Evolutionary conservation across 2,329 filamentous ascomycete genomes (phyloP), one percentile per base, ranked within the genome.

Genomic region (Aspergillus piperis): DNA sequence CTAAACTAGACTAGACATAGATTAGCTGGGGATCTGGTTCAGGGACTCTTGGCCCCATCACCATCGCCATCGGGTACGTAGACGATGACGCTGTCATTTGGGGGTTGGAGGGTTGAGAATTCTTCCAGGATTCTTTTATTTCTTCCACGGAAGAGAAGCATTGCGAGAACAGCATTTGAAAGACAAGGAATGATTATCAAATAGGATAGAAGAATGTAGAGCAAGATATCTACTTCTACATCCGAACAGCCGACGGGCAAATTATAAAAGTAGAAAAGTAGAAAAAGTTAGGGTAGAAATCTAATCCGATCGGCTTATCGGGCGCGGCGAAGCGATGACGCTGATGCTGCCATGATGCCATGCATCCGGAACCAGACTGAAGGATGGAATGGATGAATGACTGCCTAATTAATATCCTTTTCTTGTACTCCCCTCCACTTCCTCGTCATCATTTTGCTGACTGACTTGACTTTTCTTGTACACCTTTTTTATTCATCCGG

Each of bases 51-150:
- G 39, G 39, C 39, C 17, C 39, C 39, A 44, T 44, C 41, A 19
- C 17, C 17, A 21, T 11, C 41, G 8, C 27, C 39, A 23, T 58
- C 36, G 42, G 51, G 23, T 62, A 59, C 60, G 60, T 59, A 51
- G 59, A 53, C 59, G 53, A 53, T 59, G 57, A 55, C 51, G 50
- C 41, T 36, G 27, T 44, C 38, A 50, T 44, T 44, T 44, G 41
- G 41, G 41, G 41, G 17, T 23, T 21, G 8, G 17, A 21, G 19
- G 41, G 21, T 44, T 15, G n/a, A 17, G 39, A n/a, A 42, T 42
- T 19, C 39, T 30, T 30, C 27, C 27, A 17, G 39, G 39, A 42
- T 19, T 5, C 39, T 17, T 42, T n/a, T n/a, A 42, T 19, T 42
- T 11, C 39, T 17, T 42, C 39, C 39, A 42, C 5, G 39, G 39